Evolutionary conservation across 306 rosid species (phyloP), one percentile per base, ranked within the genome.

Genomic region (Castanea mollissima): DNA sequence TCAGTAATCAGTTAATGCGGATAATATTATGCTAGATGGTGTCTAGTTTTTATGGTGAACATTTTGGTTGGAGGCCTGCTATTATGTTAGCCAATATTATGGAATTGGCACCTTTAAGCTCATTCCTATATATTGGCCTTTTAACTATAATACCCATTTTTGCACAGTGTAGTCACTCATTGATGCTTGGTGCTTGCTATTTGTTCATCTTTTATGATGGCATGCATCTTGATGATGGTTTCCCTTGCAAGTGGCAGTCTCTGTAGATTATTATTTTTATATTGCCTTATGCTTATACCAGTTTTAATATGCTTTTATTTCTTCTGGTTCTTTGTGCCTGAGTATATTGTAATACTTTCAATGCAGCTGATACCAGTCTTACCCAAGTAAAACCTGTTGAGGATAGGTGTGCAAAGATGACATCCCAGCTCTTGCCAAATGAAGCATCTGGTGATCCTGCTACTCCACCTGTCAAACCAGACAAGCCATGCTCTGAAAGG

Each of bases 401-500:
- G 57, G 75, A 62, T 67, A 81, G 69, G 51, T 81, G 70, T 35
- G 27, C 83, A 77, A 63, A 38, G 54, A 75, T 25, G 62, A 56
- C 83, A 79, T 81, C 82, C 18, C 88, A 83, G 64, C 76, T 75
- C 60, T 83, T 73, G 59, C 63, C 80, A 46, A 41, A 20, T 68
- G 86, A 74, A 73, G 82, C 78, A 63, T 76, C 80, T 73, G 56
- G 85, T 80, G 75, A 72, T 80, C 65, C 73, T 71, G 69, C 84
- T 71, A 67, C 83, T 75, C 62, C 55, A 68, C 74, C 82, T 74
- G 82, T 71, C 52, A 85, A 77, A 80, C 76, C 57, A 32, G 83
- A 83, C 55, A 81, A 80, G 32, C 85, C 68, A 32, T 71, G 71
- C 74, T 64, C 49, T 87, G 88, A 85, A 79, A 83, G 85, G 83